Conservation (phyloP, 805 yeast genomes). For the Saturnispora kantuleensis region DNA sequence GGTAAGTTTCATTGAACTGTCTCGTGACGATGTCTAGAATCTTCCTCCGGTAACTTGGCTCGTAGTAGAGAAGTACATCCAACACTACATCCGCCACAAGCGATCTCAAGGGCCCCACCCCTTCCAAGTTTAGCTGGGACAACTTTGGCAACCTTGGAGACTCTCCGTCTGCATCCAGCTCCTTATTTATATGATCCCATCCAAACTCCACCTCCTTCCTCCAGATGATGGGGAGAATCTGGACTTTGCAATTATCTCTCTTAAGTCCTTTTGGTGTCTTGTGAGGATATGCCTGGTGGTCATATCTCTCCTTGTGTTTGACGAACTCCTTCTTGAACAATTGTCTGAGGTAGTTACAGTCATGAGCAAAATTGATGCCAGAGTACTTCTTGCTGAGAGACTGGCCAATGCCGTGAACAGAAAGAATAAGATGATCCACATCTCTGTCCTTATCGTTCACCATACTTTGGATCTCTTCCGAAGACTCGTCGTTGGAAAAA, state of each 20-base stretch:
- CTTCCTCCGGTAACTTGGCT: conserved; percentile 51
- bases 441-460: conserved; percentile 31
- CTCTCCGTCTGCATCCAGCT: conserved; percentile 29
- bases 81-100: conserved; percentile 78
- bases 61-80: conserved; percentile 74
- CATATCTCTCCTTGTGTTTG: conserved; percentile 31
- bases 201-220: conserved; percentile 63
- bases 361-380: conserved; percentile 79
- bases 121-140: conserved; percentile 64
- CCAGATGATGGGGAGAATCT: conserved; percentile 89
- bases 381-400: conserved; percentile 68
- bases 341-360: conserved; percentile 55
- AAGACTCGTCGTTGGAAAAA: conserved; percentile 35
- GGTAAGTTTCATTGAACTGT: conserved; percentile 56
- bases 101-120: conserved; percentile 66
- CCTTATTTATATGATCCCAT: conserved; percentile 33
- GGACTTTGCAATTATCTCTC: conserved; percentile 47
- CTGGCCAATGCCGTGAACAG: conserved; percentile 95
- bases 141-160: conserved; percentile 46
- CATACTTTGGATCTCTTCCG: conserved; percentile 15
- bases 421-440: conserved; percentile 57
- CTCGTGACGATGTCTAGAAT: conserved; percentile 52
- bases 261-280: conserved; percentile 13
- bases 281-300: conserved; percentile 28
- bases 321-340: conserved; percentile 43